phyloP scores from a whole-genome alignment of 1,284 basidiomycete genomes.

The Austroboletus olivaceoglutinosus region DNA sequence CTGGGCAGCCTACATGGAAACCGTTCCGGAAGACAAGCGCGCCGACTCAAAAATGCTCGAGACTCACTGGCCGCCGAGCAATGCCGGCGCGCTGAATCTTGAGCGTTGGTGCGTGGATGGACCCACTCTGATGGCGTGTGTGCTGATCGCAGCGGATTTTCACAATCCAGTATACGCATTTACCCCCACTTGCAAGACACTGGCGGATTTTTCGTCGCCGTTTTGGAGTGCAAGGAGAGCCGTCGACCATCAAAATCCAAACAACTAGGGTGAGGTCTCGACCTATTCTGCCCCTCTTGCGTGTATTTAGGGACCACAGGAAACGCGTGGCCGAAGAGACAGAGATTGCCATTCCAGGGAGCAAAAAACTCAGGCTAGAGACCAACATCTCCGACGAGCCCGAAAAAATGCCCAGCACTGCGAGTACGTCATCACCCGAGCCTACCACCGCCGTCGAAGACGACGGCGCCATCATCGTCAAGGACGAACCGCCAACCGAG shows the following conservation, averaged over 20 bases:
- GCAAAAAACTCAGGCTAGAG: conserved; percentile 49
- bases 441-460: conserved; percentile 6
- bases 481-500: conserved; percentile 12
- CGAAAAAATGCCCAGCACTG: conserved; percentile 2
- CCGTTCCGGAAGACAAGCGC: conserved; percentile 48
- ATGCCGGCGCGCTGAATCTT: conserved; percentile 59
- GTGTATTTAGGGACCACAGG: conserved; percentile 13
- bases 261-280: conserved; percentile 23
- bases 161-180: conserved; percentile 65
- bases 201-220: conserved; percentile 96
- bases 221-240: conserved; percentile 60
- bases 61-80: conserved; percentile 80
- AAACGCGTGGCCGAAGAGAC: conserved; percentile 49
- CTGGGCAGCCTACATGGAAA: conserved; percentile 54
- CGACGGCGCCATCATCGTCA: conserved; percentile 6
- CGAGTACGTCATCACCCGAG: conserved; percentile 17
- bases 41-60: conserved; percentile 58
- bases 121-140: background rate
- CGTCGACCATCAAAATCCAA: conserved; percentile 11
- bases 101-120: conserved; percentile 60
- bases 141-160: conserved; percentile 5
- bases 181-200: conserved; percentile 97
- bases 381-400: conserved; percentile 13
- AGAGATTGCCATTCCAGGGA: conserved; percentile 37
- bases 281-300: background rate